Conservation (phyloP, 352 stramenopile genomes). For the Phytopythium oedochilum region DNA sequence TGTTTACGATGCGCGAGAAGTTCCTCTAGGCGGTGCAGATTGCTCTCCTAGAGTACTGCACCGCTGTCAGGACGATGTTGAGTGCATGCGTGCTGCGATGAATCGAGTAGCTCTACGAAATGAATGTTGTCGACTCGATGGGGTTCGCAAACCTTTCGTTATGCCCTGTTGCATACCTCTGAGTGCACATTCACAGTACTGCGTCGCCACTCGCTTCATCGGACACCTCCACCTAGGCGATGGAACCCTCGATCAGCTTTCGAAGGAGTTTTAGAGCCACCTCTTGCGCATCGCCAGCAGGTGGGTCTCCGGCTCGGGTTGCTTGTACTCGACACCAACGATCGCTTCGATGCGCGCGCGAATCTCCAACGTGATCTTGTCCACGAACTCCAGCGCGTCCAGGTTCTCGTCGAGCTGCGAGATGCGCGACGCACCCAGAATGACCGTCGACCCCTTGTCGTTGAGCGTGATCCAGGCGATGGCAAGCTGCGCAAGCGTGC, state of each 20-base stretch:
- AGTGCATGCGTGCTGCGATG: too few relatives aligned
- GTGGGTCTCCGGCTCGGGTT: constrained; percentile 12
- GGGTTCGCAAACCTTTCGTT: too few relatives aligned
- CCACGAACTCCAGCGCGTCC: constrained; percentile 34
- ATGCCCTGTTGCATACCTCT: too few relatives aligned
- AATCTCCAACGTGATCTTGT: constrained; percentile 50
- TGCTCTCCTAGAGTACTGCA: too few relatives aligned
- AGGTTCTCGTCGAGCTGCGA: constrained; percentile 64
- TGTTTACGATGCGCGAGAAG: too few relatives aligned
- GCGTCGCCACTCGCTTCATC: too few relatives aligned
- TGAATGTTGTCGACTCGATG: too few relatives aligned
- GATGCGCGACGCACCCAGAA: constrained; percentile 47
- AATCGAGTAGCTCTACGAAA: too few relatives aligned
- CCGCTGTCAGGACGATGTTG: too few relatives aligned
- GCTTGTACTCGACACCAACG: constrained; percentile 31
- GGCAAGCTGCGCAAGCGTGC: constrained; percentile 38
- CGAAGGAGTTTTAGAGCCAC: constrained; percentile 27
- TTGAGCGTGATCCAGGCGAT: constrained; percentile 49
- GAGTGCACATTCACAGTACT: too few relatives aligned
- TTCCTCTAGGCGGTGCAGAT: not conserved
- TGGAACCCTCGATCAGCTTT: too few relatives aligned
- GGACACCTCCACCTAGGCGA: too few relatives aligned
- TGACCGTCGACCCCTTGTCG: constrained; percentile 44
- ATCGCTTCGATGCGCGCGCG: constrained; percentile 61
- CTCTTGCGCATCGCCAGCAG: constrained; percentile 20